Base-by-base conservation (phyloP, 2,329 filamentous ascomycete genomes). In the Emmonsiellopsis sp. region DNA sequence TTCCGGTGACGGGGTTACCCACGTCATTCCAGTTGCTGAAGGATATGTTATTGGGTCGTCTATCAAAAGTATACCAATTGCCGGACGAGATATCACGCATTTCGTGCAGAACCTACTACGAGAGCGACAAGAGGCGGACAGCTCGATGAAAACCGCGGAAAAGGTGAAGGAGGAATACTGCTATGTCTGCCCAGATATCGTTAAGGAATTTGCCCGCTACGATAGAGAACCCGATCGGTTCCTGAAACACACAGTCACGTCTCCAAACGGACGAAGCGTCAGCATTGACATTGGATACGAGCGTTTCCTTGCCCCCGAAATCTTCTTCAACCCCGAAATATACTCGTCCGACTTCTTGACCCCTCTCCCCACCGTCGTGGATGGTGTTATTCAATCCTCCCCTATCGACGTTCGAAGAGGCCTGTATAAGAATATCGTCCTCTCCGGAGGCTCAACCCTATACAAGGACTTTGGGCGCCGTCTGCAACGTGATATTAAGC, bases 251-350 rank as follows among this genome's bases (percentile, higher is more conserved):
- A 84, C 86, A 16, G 90, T 96, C 55, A 84, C 83, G 54, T 85
- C 93, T 56, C 86, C 90, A 30, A 92, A 91, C 62, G 93, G 93
- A 58, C 86, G 87, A 62, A 84, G 87, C 62, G 85, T 92, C 20
- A 81, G 78, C 1, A 89, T 98, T 46, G 94, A 98, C 65, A 88
- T 98, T 51, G 93, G 93, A 51, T 98, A 97, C 74, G 93, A 98
- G 73, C 87, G 93, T 35, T 98, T 98, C 80, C 79, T 98, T 56
- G 93, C 93, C 2, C 94, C 94, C 26, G 93, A 98, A 72, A 98
- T 98, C 67, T 98, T 98, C 76, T 98, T 98, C 83, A 98, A 98
- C 74, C 93, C 93, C 32, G 93, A 98, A 76, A 98, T 98, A 66
- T 97, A 97, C 80, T 95, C 89, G 57, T 97, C 92, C 61, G 93